These are phyloP conservation scores for Pyrrhoderma noxium DNA, from an alignment of 1,284 basidiomycete species.

Conservation along the genomic window DNA sequence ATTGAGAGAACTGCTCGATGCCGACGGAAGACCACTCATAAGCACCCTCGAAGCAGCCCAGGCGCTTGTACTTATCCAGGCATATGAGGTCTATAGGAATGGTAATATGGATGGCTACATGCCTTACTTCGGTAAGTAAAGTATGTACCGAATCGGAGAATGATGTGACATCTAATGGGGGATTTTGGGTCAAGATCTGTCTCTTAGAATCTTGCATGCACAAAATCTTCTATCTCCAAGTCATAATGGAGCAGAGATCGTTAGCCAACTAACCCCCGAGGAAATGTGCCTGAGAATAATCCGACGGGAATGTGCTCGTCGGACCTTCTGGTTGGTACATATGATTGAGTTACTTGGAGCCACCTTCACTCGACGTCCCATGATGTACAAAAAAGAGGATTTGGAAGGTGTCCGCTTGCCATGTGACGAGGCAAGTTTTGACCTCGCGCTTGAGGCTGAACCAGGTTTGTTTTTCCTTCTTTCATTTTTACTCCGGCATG, in stretches of 20 bases:
- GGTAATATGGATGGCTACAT: conserved; percentile 30
- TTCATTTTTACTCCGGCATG: conserved; percentile 19
- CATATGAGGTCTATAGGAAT: conserved; percentile 31
- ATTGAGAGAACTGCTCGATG: conserved; percentile 61
- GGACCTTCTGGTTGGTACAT: conserved; percentile 73
- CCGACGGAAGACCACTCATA: conserved; percentile 50
- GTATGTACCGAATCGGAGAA: background rate
- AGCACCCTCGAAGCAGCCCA: conserved; percentile 57
- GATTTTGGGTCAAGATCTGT: conserved; percentile 34
- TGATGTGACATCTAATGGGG: too few relatives aligned
- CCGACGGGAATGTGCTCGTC: conserved; percentile 63
- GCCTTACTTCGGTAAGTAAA: conserved; percentile 29
- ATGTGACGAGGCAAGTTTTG: conserved; percentile 70
- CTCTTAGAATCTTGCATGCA: conserved; percentile 56
- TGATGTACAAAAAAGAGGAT: conserved; percentile 44
- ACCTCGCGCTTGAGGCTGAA: conserved; percentile 52
- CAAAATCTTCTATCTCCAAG: conserved; percentile 37
- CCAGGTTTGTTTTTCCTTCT: conserved; percentile 41
- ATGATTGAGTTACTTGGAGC: conserved; percentile 34
- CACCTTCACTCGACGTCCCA: conserved; percentile 43
- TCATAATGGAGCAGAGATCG: conserved; percentile 27
- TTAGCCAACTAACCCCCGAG: conserved; percentile 44
- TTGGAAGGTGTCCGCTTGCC: conserved; percentile 55
- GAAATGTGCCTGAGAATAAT: conserved; percentile 52
- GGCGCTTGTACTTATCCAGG: conserved; percentile 61